A percentile compares a stretch with the other conserved stretches of the same genome.
Evolutionary conservation across 257 asterid species (phyloP).

Genomic region (Leonotis leonurus): DNA sequence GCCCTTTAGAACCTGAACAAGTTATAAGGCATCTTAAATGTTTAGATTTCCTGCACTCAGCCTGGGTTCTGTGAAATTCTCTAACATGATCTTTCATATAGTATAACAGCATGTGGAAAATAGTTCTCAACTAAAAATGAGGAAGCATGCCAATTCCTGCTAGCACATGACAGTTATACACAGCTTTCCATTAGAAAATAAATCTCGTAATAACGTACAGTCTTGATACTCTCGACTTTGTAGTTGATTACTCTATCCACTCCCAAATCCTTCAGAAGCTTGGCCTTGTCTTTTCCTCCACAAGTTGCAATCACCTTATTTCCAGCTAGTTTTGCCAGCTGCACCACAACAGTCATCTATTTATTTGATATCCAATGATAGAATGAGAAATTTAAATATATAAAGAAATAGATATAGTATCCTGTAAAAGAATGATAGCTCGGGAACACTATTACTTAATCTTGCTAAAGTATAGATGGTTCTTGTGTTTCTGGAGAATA

Average conservation of each 20-base stretch:
- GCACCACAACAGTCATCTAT: constrained; percentile 26
- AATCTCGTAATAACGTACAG: constrained; percentile 36
- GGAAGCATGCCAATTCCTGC: background rate
- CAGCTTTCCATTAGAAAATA: background rate
- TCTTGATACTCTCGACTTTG: constrained; percentile 62
- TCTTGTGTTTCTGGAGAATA: background rate
- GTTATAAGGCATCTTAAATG: background rate
- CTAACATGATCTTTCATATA: background rate
- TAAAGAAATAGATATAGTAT: too few relatives aligned
- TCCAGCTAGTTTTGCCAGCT: constrained; percentile 95
- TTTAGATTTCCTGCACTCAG: background rate
- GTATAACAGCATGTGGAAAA: background rate
- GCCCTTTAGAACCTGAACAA: constrained; percentile 55
- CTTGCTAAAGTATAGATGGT: background rate
- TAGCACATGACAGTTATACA: background rate
- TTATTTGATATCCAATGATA: background rate
- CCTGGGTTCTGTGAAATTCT: background rate
- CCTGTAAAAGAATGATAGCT: background rate
- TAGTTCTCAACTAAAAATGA: background rate
- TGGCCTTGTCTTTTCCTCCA: constrained; percentile 88
- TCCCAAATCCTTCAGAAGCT: constrained; percentile 73
- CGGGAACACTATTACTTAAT: background rate
- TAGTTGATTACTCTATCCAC: constrained; percentile 95
- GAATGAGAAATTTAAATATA: background rate
- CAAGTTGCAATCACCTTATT: constrained; percentile 88